phyloP scores from a whole-genome alignment of 2,329 filamentous ascomycete genomes.

The Curvularia verruculosa region DNA sequence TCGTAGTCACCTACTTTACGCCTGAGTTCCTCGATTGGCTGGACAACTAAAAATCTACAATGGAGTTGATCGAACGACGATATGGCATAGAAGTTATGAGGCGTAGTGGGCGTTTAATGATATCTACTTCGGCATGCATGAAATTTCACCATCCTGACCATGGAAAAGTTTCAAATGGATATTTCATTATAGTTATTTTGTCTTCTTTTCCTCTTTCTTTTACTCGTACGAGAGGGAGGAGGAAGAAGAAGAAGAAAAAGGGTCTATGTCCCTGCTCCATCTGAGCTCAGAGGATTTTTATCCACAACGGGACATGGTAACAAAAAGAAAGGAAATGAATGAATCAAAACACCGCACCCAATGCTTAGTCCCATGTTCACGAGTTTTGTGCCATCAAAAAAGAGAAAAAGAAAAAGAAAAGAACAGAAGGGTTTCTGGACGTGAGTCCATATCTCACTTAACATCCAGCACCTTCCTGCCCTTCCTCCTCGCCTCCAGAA shows the following conservation, averaged over 20 bases:
- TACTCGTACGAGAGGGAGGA: no score
- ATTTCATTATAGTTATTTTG: not conserved
- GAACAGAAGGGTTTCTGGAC: not conserved
- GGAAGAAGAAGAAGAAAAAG: no score
- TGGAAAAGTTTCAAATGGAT: not conserved
- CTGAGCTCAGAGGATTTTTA: no score
- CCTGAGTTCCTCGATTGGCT: conserved; percentile 75
- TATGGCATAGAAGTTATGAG: not conserved
- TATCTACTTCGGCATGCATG: not conserved
- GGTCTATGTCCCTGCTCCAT: no score
- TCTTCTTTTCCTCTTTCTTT: no score
- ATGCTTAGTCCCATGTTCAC: not conserved
- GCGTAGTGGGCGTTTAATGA: not conserved
- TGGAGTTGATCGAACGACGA: not conserved
- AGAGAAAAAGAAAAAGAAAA: not conserved
- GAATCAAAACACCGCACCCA: not conserved
- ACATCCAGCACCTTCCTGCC: conserved; percentile 14
- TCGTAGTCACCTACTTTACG: conserved; percentile 93
- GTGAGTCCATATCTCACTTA: not conserved
- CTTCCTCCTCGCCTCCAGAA: conserved; percentile 14
- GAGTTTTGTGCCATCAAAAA: no score
- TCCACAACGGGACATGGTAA: not conserved
- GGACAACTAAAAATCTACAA: conserved; percentile 32
- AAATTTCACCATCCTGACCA: not conserved
- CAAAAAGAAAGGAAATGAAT: not conserved